A percentile compares a stretch with the other conserved stretches of the same genome.
These are phyloP conservation scores for Rhodotorula sp. DNA, from an alignment of 1,284 basidiomycete species.

Conservation along the genomic window DNA sequence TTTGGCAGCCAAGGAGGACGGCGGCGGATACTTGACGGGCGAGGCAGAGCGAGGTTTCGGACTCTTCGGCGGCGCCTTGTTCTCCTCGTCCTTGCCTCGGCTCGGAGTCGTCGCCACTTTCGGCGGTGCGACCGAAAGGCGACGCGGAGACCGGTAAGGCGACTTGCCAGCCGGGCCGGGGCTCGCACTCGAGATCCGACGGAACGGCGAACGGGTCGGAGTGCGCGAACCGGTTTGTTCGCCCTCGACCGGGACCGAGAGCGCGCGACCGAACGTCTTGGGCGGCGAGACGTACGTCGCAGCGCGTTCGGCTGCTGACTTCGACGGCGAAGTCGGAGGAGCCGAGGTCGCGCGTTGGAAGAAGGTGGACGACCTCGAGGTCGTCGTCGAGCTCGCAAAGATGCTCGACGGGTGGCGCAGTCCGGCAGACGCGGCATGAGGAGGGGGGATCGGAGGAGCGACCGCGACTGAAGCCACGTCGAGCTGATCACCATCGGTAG, in stretches of 20 bases:
- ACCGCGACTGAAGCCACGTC: not conserved
- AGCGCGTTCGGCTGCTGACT: conserved; percentile 1
- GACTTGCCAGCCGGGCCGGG: conserved; percentile 1
- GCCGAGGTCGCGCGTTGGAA: conserved; percentile 4
- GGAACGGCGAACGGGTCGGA: conserved; percentile 17
- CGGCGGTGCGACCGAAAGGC: conserved; percentile 8
- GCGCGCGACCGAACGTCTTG: not conserved
- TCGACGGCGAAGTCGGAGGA: conserved; percentile 5
- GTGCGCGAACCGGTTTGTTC: not conserved
- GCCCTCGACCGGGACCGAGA: conserved; percentile 3
- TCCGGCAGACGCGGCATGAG: not conserved
- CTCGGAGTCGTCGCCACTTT: not conserved
- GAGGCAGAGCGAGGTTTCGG: conserved; percentile 1
- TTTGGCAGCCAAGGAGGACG: conserved; percentile 19
- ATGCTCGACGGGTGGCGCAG: not conserved
- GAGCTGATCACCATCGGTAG: not conserved
- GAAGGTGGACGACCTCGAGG: not conserved
- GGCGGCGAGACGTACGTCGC: conserved; percentile 1
- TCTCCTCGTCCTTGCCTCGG: not conserved
- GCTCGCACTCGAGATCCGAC: conserved; percentile 1
- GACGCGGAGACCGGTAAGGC: conserved; percentile 21
- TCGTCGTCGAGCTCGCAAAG: not conserved
- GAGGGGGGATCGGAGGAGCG: conserved; percentile 13
- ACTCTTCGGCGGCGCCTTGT: conserved; percentile 6
- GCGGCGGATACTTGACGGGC: conserved; percentile 1